phyloP scores from a whole-genome alignment of 2,329 filamentous ascomycete genomes.

The Dactylellina sp. region DNA sequence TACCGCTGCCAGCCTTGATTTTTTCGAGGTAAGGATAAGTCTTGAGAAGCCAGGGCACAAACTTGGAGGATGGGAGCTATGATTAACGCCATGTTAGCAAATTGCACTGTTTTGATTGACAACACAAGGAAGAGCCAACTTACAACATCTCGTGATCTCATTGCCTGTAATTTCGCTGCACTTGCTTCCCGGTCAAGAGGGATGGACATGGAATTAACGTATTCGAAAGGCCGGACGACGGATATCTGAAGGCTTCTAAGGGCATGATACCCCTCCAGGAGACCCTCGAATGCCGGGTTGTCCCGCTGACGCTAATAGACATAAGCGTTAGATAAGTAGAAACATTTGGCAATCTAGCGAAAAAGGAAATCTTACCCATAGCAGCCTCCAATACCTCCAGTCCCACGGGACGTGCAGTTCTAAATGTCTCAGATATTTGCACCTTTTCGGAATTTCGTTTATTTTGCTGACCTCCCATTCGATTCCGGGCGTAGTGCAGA shows the following conservation, averaged over 20 bases:
- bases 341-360: not conserved
- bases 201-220: slow-evolving; percentile 45
- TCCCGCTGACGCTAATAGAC: slow-evolving; percentile 45
- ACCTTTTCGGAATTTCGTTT: slow-evolving; percentile 54
- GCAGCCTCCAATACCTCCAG: slow-evolving; percentile 50
- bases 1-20: slow-evolving; percentile 25
- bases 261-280: slow-evolving; percentile 52
- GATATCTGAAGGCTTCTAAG: slow-evolving; percentile 46
- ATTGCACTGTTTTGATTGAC: no score
- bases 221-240: slow-evolving; percentile 48
- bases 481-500: slow-evolving; percentile 55
- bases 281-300: slow-evolving; percentile 42
- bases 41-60: slow-evolving; percentile 48
- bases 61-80: slow-evolving; percentile 51
- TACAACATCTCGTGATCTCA: slow-evolving; percentile 54
- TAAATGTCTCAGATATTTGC: slow-evolving; percentile 51
- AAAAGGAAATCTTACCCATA: slow-evolving; percentile 46
- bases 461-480: slow-evolving; percentile 56
- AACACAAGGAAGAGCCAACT: slow-evolving; percentile 43
- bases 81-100: slow-evolving; percentile 1
- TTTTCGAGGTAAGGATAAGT: slow-evolving; percentile 48
- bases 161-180: slow-evolving; percentile 47
- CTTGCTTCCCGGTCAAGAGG: slow-evolving; percentile 46
- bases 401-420: slow-evolving; percentile 54
- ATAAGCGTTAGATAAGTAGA: slow-evolving; percentile 28